Evolutionary conservation across 768 basidiomycete species (phyloP), one percentile per base, ranked within the genome.

Genomic region (Leccinum barrowsii): DNA sequence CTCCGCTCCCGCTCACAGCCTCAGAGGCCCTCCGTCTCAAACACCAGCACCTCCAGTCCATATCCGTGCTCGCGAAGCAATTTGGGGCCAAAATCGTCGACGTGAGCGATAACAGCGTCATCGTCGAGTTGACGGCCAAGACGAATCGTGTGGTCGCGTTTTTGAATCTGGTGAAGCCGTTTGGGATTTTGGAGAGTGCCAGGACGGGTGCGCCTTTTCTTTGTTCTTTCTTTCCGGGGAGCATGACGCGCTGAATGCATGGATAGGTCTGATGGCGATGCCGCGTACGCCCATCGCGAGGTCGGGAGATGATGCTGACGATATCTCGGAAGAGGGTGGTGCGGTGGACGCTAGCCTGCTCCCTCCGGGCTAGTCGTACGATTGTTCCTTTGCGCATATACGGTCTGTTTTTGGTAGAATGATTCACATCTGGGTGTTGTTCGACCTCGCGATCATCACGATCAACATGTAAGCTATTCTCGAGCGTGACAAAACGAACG

Each of bases 1-100:
- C 74, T 1, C 76, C 82, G 19, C 67, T 75, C 19, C 75, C 79
- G 2, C 79, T 89, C 24, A 89, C 87, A 15, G 85, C 88, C n/a
- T 87, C 86, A 21, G 86, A 99, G 76, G 92, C 90, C 0, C 84
- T 98, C 21, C 87, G 92, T 59, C 77, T 86, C 56, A 95, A 96
- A 76, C 92, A 95, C 73, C 84, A 92, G 65, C 88, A 98, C 70
- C 72, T 98, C 30, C 86, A 89, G 50, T 91, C 92, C n/a, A 87
- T 99, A 70, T 83, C 86, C 52, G 82, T 85, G 52, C 86, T 99
- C 26, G 82, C 94, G 0, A 72, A 80, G 37, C 95, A 98, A 72
- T 99, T 99, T 60, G 89, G 90, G 19, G 97, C 91, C 3, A 89
- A 87, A 69, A 84, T 98, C 57, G 94, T 97, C 26, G 97, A 99